These are phyloP conservation scores for Suillus discolor DNA, from an alignment of 768 basidiomycete species.

Conservation along the genomic window DNA sequence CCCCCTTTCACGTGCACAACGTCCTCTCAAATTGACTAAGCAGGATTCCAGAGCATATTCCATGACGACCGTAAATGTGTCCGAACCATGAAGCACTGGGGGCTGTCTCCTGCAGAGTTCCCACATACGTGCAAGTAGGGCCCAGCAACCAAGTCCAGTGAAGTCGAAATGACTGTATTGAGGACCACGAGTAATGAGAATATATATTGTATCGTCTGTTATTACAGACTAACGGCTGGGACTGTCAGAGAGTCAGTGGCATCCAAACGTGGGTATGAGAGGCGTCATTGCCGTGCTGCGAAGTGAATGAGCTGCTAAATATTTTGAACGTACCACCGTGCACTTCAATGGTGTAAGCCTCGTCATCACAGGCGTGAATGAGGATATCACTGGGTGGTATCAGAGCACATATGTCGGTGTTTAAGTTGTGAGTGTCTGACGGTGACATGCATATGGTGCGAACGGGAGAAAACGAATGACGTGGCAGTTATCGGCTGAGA, in stretches of 20 bases:
- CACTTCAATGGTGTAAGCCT: conserved; percentile 15
- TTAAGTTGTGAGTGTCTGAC: too few species aligned
- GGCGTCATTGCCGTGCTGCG: conserved; percentile 31
- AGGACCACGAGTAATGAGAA: conserved; percentile 49
- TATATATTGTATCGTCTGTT: conserved; percentile 32
- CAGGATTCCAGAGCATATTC: conserved; percentile 13
- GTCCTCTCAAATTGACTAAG: not conserved
- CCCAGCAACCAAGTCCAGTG: conserved; percentile 27
- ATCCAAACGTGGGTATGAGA: not conserved
- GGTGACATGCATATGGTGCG: too few species aligned
- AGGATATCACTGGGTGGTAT: too few species aligned
- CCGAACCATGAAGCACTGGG: conserved; percentile 42
- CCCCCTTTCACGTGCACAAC: not conserved
- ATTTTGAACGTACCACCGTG: conserved; percentile 32
- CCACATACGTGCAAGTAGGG: conserved; percentile 31
- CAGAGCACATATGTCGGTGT: too few species aligned
- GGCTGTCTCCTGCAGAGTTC: conserved; percentile 22
- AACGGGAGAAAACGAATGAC: too few species aligned
- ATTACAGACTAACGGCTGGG: conserved; percentile 32
- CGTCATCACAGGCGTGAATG: not conserved
- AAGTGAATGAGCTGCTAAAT: conserved; percentile 43
- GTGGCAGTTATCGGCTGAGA: too few species aligned
- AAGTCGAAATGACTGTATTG: conserved; percentile 31
- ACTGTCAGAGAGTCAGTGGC: not conserved
- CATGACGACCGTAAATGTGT: conserved; percentile 41